A percentile compares a stretch with the other conserved stretches of the same genome.
phyloP scores from a whole-genome alignment of 176 grass and related monocot genomes.

The Metroxylon sagu region DNA sequence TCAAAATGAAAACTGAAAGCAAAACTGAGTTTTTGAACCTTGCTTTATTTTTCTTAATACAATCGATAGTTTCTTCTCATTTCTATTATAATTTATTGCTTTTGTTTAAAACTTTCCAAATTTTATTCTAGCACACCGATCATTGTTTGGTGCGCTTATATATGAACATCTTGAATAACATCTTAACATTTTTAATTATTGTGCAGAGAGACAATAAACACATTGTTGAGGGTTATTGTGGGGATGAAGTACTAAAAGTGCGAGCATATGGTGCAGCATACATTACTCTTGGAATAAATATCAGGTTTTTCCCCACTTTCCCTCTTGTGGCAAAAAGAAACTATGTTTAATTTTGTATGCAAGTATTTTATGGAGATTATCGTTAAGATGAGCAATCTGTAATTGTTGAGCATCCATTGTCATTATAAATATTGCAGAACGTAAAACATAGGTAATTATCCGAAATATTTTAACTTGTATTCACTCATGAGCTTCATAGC shows the following conservation, averaged over 20 bases:
- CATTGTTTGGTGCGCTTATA: too few relatives aligned
- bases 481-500: too few relatives aligned
- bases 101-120: too few relatives aligned
- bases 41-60: too few relatives aligned
- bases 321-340: conserved; percentile 1
- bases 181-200: conserved; percentile 21
- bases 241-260: conserved; percentile 89
- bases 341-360: background rate
- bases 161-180: background rate
- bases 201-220: conserved; percentile 37
- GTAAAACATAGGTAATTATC: too few relatives aligned
- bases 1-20: too few relatives aligned
- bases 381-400: background rate
- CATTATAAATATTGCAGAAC: too few relatives aligned
- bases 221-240: conserved; percentile 39
- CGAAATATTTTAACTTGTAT: too few relatives aligned
- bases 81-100: too few relatives aligned
- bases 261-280: conserved; percentile 84
- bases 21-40: too few relatives aligned
- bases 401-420: background rate
- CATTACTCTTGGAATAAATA: conserved; percentile 87
- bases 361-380: background rate
- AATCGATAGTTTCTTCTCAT: too few relatives aligned
- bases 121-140: too few relatives aligned
- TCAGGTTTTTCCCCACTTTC: conserved; percentile 47